These are phyloP conservation scores for Daldinia vernicosa DNA, from an alignment of 495 filamentous ascomycete species.

Conservation along the genomic window DNA sequence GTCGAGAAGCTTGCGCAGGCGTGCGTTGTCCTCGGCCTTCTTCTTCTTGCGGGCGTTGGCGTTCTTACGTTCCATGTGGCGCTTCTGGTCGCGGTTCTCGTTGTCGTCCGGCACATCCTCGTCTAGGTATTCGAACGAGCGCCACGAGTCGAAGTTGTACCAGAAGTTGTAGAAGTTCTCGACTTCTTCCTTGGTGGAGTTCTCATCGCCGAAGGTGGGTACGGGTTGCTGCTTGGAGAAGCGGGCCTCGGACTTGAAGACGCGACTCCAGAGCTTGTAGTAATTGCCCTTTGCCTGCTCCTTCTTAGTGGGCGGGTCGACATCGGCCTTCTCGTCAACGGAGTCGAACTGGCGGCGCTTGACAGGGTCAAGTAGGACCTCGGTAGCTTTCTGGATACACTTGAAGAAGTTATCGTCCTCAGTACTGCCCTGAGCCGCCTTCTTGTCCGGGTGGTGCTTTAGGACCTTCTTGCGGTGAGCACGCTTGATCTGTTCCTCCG, in stretches of 20 bases:
- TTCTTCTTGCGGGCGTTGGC: constrained; percentile 96
- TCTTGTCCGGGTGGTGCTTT: constrained; percentile 98
- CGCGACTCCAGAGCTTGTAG: constrained; percentile 89
- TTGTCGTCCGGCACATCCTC: constrained; percentile 99
- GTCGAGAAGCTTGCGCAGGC: constrained; percentile 88
- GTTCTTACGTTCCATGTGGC: constrained; percentile 97
- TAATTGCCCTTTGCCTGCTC: constrained; percentile 82
- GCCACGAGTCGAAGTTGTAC: constrained; percentile 99
- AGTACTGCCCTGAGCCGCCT: constrained; percentile 83
- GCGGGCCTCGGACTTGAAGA: constrained; percentile 88
- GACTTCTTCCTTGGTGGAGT: constrained; percentile 85
- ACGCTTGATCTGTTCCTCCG: constrained; percentile 97
- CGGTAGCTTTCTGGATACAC: constrained; percentile 98
- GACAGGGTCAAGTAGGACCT: constrained; percentile 88
- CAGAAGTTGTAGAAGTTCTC: constrained; percentile 99
- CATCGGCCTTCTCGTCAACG: constrained; percentile 90
- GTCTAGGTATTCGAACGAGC: constrained; percentile 96
- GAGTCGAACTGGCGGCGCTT: constrained; percentile 97
- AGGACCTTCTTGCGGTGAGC: constrained; percentile 99
- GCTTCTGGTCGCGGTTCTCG: constrained; percentile 98
- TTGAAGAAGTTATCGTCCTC: constrained; percentile 99
- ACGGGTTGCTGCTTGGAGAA: constrained; percentile 93
- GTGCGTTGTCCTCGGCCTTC: constrained; percentile 95
- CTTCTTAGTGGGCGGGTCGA: constrained; percentile 93
- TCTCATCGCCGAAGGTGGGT: constrained; percentile 83